Conservation (phyloP, 495 filamentous ascomycete species). For the Penicillium silybi region DNA sequence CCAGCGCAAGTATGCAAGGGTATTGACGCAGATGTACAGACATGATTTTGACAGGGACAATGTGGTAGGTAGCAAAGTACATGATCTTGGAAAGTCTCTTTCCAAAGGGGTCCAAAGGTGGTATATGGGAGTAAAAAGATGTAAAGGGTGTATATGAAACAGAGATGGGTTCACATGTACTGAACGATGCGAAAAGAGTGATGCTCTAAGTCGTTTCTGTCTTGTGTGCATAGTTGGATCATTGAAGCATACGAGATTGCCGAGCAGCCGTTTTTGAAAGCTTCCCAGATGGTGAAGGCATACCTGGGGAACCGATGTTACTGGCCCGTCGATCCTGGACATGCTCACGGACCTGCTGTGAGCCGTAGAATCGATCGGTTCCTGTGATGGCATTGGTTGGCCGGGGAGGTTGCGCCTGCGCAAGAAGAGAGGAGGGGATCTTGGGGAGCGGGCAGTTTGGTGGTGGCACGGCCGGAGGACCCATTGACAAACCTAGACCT, state of each 20-base stretch:
- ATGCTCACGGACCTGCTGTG: conserved; percentile 13
- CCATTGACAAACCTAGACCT: conserved; percentile 50
- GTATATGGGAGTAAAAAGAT: not conserved
- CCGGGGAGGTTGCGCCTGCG: conserved; percentile 8
- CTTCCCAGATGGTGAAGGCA: not conserved
- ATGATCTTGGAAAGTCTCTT: too few species aligned
- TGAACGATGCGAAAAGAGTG: not conserved
- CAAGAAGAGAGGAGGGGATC: conserved; percentile 39
- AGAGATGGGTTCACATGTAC: not conserved
- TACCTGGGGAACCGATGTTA: not conserved
- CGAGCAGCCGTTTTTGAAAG: conserved; percentile 8
- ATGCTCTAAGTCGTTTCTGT: not conserved
- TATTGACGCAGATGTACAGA: too few species aligned
- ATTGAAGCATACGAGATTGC: conserved; percentile 16
- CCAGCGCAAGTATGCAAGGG: not conserved
- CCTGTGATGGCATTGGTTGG: not conserved
- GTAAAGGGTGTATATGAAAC: not conserved
- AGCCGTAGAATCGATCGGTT: conserved; percentile 19
- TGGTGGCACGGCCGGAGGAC: conserved; percentile 59
- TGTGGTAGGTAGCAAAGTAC: not conserved
- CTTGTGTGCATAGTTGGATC: not conserved
- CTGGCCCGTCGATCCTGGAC: conserved; percentile 14
- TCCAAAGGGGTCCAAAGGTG: not conserved
- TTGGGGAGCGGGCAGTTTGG: conserved; percentile 62
- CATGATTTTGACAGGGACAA: not conserved